Conservation (phyloP, 352 stramenopile genomes). For the Globisporangium spinosum region DNA sequence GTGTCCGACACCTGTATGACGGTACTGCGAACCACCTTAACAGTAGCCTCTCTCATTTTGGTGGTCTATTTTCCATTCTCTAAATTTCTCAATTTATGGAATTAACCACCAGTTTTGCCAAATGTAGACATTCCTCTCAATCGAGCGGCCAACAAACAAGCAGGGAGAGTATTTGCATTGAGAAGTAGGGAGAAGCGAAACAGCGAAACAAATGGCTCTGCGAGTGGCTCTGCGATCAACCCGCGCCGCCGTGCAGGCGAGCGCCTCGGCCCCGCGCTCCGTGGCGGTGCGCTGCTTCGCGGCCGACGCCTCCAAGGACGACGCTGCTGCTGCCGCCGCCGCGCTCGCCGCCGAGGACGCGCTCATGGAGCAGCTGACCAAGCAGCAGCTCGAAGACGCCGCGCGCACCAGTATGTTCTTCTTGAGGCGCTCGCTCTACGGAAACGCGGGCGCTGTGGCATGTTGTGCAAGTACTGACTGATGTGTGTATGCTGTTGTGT, state of each 20-base stretch:
- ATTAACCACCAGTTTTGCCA: neutral
- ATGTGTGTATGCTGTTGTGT: neutral
- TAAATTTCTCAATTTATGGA: neutral
- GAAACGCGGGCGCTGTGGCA: too few relatives aligned
- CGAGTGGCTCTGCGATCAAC: constrained; percentile 36
- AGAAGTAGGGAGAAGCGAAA: neutral
- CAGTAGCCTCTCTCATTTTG: neutral
- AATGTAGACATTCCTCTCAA: constrained; percentile 3
- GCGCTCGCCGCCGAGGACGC: constrained; percentile 44
- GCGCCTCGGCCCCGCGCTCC: constrained; percentile 14
- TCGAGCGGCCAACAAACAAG: constrained; percentile 4
- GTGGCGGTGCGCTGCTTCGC: constrained; percentile 39
- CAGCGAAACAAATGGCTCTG: constrained; percentile 31
- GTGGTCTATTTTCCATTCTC: neutral
- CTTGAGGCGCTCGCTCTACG: too few relatives aligned
- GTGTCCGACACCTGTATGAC: neutral
- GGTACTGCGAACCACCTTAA: neutral
- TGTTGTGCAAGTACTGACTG: neutral
- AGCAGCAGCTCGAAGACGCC: constrained; percentile 42
- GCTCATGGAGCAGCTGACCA: constrained; percentile 36
- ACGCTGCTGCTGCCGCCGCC: constrained; percentile 14
- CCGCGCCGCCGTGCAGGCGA: constrained; percentile 19
- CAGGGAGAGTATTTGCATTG: neutral
- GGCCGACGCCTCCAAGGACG: constrained; percentile 38
- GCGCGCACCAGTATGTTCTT: constrained; percentile 48